A percentile compares a stretch with the other conserved stretches of the same genome.
phyloP scores from a whole-genome alignment of 208 protist genomes.

The Trypanosoma cruzi region DNA sequence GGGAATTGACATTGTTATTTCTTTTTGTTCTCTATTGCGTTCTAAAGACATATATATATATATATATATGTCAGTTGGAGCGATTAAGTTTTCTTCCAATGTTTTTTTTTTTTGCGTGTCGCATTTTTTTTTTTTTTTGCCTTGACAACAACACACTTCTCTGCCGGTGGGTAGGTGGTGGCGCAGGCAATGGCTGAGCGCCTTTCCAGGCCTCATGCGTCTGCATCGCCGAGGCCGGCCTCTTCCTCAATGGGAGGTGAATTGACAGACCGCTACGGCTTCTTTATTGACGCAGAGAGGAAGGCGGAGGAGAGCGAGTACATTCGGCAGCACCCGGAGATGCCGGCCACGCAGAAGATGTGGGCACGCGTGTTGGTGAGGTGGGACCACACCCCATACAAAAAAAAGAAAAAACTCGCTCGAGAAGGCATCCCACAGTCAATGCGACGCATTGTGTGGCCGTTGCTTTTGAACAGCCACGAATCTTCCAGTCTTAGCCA shows the following conservation, averaged over 20 bases:
- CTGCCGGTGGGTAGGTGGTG: background rate
- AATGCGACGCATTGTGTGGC: conserved; percentile 63
- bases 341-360: background rate
- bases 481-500: conserved; percentile 16
- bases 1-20: background rate
- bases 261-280: conserved; percentile 72
- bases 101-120: conserved; percentile 1
- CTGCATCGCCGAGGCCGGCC: background rate
- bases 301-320: conserved; percentile 65
- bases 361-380: conserved; percentile 38
- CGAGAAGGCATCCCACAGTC: conserved; percentile 76
- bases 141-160: background rate
- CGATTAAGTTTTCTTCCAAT: no score
- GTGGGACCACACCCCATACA: conserved; percentile 35
- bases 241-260: background rate
- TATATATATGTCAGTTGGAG: background rate
- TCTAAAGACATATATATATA: background rate
- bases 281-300: conserved; percentile 61
- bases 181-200: background rate
- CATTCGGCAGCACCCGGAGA: conserved; percentile 22
- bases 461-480: conserved; percentile 52
- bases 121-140: background rate
- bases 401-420: conserved; percentile 57
- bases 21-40: background rate
- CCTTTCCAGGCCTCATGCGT: background rate